Evolutionary conservation across 352 stramenopile species (phyloP), one percentile per base, ranked within the genome.

Genomic region (Pelagophyceae sp.): DNA sequence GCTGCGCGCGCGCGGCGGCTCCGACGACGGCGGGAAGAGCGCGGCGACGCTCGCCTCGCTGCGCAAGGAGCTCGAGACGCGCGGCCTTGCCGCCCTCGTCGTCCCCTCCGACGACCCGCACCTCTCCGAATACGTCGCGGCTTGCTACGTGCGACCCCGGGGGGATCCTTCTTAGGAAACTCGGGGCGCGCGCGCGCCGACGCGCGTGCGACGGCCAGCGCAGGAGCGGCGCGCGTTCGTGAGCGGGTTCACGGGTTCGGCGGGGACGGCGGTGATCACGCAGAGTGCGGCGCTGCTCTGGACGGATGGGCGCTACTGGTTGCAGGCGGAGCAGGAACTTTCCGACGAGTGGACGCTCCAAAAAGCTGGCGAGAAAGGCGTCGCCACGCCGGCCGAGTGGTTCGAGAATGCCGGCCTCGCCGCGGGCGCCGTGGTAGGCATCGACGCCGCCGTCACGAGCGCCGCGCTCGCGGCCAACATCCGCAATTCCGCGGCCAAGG

Each of bases 261-360:
- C 94, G 29, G 96, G 96, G 32, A 98, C 94, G 2, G 94, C 90
- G 78, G 81, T 96, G 27, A 82, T 94, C n/a, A 80, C 82, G 5
- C 17, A 0, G 1, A 38, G 20, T 25, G 31, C 95, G 78, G 93
- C 93, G 38, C 83, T 97, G 69, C 87, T 99, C 64, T 99, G 96
- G 96, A 99, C 96, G 5, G 96, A 99, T 80, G 96, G 94, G 0
- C 87, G 96, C 60, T 99, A 99, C 80, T 98, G 96, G 80, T 84
- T 98, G 63, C 96, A 99, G 86, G 96, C 96, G 23, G 87, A 91
- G 72, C 83, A 97, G 67, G 84, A 98, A 82, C 82, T 99, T 32
- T 92, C 93, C 79, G 83, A 85, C 17, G 89, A 92, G 15, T 98
- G 94, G 93, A 95, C 86, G 80, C 87, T 99, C 37, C 98, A 98